Percentiles rank a stretch among this genome's conserved stretches.
Evolutionary conservation across 805 yeast genomes (phyloP).

Genomic region (Saturnispora sanitii): DNA sequence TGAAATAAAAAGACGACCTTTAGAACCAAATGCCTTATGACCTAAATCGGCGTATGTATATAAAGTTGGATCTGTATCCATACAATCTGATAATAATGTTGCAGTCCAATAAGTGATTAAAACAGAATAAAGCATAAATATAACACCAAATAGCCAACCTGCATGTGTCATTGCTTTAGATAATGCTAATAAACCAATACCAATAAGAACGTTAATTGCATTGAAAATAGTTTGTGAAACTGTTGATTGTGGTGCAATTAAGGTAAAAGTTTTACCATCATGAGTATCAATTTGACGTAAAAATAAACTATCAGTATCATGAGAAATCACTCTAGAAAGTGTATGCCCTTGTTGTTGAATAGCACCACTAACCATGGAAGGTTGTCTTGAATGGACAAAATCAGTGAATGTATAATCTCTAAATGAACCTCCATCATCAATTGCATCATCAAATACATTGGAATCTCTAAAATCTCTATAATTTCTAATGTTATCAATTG

Average conservation of each 20-base stretch:
- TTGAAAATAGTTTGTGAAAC: constrained; percentile 63
- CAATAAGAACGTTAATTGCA: constrained; percentile 55
- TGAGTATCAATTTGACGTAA: constrained; percentile 51
- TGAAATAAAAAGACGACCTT: constrained; percentile 66
- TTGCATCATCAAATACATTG: constrained; percentile 27
- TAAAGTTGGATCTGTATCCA: constrained; percentile 71
- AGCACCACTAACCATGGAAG: constrained; percentile 11
- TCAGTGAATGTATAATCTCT: constrained; percentile 25
- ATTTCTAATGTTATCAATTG: constrained; percentile 1
- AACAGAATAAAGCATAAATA: constrained; percentile 52
- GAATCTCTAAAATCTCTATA: constrained; percentile 2
- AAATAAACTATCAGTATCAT: constrained; percentile 23
- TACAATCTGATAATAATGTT: constrained; percentile 55
- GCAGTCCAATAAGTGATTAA: constrained; percentile 70
- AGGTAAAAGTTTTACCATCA: constrained; percentile 61
- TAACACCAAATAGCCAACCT: constrained; percentile 58
- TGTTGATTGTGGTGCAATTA: constrained; percentile 73
- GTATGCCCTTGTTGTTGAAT: constrained; percentile 10
- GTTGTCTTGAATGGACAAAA: constrained; percentile 19
- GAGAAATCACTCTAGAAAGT: constrained; percentile 16
- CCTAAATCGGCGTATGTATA: constrained; percentile 88
- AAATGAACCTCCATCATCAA: constrained; percentile 37
- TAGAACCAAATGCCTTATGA: constrained; percentile 71
- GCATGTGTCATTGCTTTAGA: constrained; percentile 57
- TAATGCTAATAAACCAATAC: constrained; percentile 57